Evolutionary conservation across 108 stramenopile species (phyloP), one percentile per base, ranked within the genome.

Genomic region (Cyclotella cryptica): DNA sequence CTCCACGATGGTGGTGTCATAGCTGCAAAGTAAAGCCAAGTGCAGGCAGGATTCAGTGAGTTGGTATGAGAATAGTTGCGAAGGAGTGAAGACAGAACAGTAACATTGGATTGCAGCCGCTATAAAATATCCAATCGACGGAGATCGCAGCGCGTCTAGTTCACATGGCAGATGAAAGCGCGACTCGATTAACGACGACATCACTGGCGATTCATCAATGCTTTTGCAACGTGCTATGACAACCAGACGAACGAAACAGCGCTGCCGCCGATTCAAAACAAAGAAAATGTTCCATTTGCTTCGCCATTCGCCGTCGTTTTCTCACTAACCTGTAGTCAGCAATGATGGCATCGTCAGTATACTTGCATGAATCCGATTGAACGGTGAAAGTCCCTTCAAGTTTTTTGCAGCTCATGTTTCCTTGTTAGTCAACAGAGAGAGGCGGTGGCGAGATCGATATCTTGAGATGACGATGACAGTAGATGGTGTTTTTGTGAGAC

Each of bases 1-100:
- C 69, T 97, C 95, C 10, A 98, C 97, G 21, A 93, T 74, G 41
- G 96, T 95, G 10, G 90, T 94, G 68, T 95, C 89, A 77, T 98
- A 97, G 26, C 88, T 93, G 77, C 22, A 69, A 73, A 35, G 44
- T 60, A 70, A 19, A 45, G 43, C 62, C 14, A 35, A 69, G 24
- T 66, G 51, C 10, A 39, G 10, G n/a, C 29, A 13, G n/a, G n/a
- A n/a, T n/a, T 49, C 19, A 63, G 47, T 35, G 39, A 53, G 13
- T 44, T 8, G 9, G 40, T 29, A 60, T 40, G 9, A 44, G 22
- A 29, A 59, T 39, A 52, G 39, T 7, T 57, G 45, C 7, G 26
- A 69, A 47, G 43, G 27, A 6, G 8, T 49, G 15, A 75, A 17
- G 47, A 53, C 11, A 18, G 66, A 68, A 77, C 21, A 45, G 21